These are phyloP conservation scores for Trichoderma atroviride DNA, from an alignment of 2,329 filamentous ascomycete genomes.

Conservation along the genomic window DNA sequence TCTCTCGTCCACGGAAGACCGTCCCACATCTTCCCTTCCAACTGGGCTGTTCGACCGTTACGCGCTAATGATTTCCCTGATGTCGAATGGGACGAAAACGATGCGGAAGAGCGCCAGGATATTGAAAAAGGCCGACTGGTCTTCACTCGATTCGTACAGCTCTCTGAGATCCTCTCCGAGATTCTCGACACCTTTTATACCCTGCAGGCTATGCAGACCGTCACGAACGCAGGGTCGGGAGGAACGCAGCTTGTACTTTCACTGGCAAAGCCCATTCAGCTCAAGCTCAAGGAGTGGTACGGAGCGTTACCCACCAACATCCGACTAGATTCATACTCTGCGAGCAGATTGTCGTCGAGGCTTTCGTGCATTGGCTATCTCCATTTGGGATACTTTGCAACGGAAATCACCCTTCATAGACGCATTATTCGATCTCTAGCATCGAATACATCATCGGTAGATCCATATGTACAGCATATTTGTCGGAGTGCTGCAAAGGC, in stretches of 20 bases:
- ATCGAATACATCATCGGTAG: conserved; percentile 50
- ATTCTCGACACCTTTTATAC: conserved; percentile 85
- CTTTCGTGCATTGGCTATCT: conserved; percentile 73
- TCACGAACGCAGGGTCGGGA: conserved; percentile 66
- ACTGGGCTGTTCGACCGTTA: conserved; percentile 78
- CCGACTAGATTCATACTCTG: conserved; percentile 65
- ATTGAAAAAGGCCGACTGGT: conserved; percentile 69
- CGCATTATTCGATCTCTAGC: conserved; percentile 82
- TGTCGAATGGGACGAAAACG: conserved; percentile 65
- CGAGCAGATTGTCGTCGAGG: conserved; percentile 43
- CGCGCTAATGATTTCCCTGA: conserved; percentile 72
- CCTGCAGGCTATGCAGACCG: conserved; percentile 71
- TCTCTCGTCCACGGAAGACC: conserved; percentile 82
- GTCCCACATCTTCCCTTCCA: conserved; percentile 67
- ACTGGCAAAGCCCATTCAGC: conserved; percentile 78
- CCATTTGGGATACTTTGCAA: conserved; percentile 90
- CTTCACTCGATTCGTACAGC: conserved; percentile 74
- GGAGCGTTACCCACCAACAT: conserved; percentile 63
- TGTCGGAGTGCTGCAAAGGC: conserved; percentile 94
- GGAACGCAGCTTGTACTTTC: conserved; percentile 73
- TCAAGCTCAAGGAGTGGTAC: conserved; percentile 84
- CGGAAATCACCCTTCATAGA: conserved; percentile 89
- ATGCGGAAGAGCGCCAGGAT: conserved; percentile 64
- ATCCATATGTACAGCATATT: conserved; percentile 86
- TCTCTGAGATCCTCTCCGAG: conserved; percentile 75